These are phyloP conservation scores for Pholiota microspora DNA, from an alignment of 768 basidiomycete species.

Conservation along the genomic window DNA sequence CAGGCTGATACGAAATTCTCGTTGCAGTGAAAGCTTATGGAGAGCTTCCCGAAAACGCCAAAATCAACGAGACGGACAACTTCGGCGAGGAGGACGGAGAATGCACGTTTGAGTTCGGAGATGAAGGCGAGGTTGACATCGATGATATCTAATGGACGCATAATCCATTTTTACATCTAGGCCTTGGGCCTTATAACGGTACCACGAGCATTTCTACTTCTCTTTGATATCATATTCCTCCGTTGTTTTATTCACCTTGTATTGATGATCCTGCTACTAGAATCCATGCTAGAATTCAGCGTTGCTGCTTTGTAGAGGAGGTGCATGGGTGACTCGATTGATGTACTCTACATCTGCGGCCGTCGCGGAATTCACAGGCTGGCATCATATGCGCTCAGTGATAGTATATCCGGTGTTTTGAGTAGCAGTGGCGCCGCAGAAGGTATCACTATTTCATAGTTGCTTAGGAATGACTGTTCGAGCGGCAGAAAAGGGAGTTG, in stretches of 20 bases:
- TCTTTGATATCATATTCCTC: slow-evolving; percentile 17
- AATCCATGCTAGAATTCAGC: slow-evolving; percentile 1
- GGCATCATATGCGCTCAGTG: no score
- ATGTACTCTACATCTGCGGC: no score
- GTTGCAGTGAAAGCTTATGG: slow-evolving; percentile 93
- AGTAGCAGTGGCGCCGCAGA: no score
- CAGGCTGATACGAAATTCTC: not conserved
- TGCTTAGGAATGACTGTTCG: not conserved
- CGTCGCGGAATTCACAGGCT: no score
- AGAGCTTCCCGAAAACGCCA: slow-evolving; percentile 93
- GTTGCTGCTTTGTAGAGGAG: not conserved
- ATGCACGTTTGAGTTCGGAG: slow-evolving; percentile 87
- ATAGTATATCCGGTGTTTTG: no score
- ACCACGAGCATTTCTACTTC: slow-evolving; percentile 18
- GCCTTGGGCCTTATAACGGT: slow-evolving; percentile 11
- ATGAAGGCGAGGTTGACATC: slow-evolving; percentile 86
- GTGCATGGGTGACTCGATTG: not conserved
- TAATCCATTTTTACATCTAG: slow-evolving; percentile 12
- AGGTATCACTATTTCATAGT: not conserved
- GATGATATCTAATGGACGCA: slow-evolving; percentile 69
- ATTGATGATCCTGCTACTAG: slow-evolving; percentile 1
- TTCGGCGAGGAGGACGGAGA: slow-evolving; percentile 91
- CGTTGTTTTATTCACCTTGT: slow-evolving; percentile 16
- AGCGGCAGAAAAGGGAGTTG: not conserved
- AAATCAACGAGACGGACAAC: slow-evolving; percentile 95